Percentiles rank a stretch among this genome's conserved stretches.
phyloP scores from a whole-genome alignment of 2,329 filamentous ascomycete species.

The Diatrype stigma region DNA sequence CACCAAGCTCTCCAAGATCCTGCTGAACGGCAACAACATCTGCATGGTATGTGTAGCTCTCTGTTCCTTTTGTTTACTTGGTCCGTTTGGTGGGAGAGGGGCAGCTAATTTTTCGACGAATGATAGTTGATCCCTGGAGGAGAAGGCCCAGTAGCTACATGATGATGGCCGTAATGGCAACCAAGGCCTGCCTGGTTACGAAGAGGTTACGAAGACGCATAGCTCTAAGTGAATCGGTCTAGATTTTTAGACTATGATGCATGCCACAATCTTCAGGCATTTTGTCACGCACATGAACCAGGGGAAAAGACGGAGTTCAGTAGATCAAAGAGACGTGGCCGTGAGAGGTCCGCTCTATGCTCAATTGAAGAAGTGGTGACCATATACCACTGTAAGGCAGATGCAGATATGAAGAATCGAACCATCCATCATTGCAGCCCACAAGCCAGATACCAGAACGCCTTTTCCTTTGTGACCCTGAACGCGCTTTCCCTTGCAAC shows the following conservation, averaged over 20 bases:
- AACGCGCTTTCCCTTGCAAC: conserved; percentile 9
- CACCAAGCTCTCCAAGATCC: conserved; percentile 86
- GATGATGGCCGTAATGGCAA: conserved; percentile 5
- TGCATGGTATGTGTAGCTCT: conserved; percentile 76
- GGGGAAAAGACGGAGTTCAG: neutral
- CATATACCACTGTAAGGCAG: neutral
- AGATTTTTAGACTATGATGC: neutral
- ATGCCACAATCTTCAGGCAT: neutral
- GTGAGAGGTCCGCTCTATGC: neutral
- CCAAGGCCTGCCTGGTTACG: neutral
- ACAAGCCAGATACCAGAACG: conserved; percentile 9
- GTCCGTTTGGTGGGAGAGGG: neutral
- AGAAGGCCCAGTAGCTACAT: conserved; percentile 56
- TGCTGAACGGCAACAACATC: conserved; percentile 97
- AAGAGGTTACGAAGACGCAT: neutral
- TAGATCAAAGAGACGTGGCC: neutral
- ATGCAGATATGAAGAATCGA: neutral
- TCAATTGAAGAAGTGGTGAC: neutral
- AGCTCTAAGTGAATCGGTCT: neutral
- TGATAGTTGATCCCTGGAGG: conserved; percentile 73
- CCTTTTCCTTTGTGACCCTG: conserved; percentile 4
- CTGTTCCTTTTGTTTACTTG: neutral
- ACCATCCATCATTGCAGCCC: neutral
- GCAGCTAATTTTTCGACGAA: neutral
- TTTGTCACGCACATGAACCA: neutral